phyloP scores from a whole-genome alignment of 225 moss, liverwort and hornwort species.

The Takakia lepidozioides region DNA sequence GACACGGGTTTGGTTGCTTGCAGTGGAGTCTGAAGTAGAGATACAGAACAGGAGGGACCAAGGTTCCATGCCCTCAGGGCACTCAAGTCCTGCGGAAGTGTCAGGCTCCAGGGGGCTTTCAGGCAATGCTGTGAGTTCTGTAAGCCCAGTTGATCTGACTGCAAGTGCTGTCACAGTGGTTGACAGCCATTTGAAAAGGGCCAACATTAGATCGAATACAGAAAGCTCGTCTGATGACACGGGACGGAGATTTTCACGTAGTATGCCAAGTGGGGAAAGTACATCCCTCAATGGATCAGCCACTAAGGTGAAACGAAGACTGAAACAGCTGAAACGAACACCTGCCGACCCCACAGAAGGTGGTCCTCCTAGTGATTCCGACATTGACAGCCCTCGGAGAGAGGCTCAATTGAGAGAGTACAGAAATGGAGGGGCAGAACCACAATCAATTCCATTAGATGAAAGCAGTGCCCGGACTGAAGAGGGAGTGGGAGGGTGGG shows the following conservation, averaged over 20 bases:
- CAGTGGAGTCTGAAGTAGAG: conserved; percentile 84
- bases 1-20: conserved; percentile 96
- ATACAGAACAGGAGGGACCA: conserved; percentile 55
- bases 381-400: conserved; percentile 28
- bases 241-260: conserved; percentile 33
- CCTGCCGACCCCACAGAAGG: conserved; percentile 38
- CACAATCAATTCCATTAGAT: conserved; percentile 3
- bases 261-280: conserved; percentile 34
- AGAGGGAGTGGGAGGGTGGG: conserved; percentile 67
- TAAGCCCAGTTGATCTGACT: conserved; percentile 73
- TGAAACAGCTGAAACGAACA: conserved; percentile 52
- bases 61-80: conserved; percentile 45
- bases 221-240: conserved; percentile 24
- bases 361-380: conserved; percentile 50
- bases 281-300: conserved; percentile 27
- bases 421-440: conserved; percentile 24
- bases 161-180: conserved; percentile 64
- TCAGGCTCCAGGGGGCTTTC: conserved; percentile 43
- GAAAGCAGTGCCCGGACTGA: conserved; percentile 22
- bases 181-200: conserved; percentile 73
- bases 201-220: conserved; percentile 34
- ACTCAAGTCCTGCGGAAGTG: conserved; percentile 51
- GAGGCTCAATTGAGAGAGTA: conserved; percentile 27
- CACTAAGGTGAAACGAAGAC: conserved; percentile 46
- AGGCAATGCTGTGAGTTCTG: conserved; percentile 25